A percentile compares a stretch with the other conserved stretches of the same genome.
Conservation (phyloP, 148 eudicot species). For the Cornus suecica region DNA sequence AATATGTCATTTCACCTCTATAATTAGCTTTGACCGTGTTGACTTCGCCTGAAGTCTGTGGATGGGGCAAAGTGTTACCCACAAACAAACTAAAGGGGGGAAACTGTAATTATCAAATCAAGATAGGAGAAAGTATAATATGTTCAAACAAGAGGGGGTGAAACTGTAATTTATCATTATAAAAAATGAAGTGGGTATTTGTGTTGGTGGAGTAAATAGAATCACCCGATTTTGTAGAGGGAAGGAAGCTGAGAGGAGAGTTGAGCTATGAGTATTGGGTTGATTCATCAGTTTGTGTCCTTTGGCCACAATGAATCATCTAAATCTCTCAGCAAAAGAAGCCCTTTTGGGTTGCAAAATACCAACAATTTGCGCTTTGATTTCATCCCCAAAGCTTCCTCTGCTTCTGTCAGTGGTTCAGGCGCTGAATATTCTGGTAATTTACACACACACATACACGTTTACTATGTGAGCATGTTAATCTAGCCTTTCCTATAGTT, state of each 20-base stretch:
- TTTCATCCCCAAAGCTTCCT: conserved; percentile 28
- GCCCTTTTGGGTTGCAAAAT: neutral
- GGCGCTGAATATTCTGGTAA: conserved; percentile 47
- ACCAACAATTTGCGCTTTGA: neutral
- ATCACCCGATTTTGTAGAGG: neutral
- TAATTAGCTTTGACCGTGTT: no score
- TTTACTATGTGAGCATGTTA: neutral
- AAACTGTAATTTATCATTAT: no score
- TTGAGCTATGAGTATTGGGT: neutral
- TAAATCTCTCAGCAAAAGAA: neutral
- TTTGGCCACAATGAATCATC: neutral
- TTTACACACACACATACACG: neutral
- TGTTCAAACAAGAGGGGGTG: no score
- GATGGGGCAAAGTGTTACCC: no score
- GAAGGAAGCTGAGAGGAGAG: neutral
- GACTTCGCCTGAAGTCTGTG: no score
- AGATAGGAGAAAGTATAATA: no score
- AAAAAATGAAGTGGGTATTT: no score
- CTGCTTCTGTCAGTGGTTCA: conserved; percentile 40
- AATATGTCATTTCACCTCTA: no score
- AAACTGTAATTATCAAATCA: no score
- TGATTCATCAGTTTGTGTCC: conserved; percentile 3
- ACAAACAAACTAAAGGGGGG: no score
- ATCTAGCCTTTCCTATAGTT: no score
- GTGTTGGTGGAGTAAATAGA: no score